Percentiles rank a stretch among this genome's conserved stretches.
These are phyloP conservation scores for Metarhizium album DNA, from an alignment of 2,329 filamentous ascomycete genomes.

Conservation along the genomic window DNA sequence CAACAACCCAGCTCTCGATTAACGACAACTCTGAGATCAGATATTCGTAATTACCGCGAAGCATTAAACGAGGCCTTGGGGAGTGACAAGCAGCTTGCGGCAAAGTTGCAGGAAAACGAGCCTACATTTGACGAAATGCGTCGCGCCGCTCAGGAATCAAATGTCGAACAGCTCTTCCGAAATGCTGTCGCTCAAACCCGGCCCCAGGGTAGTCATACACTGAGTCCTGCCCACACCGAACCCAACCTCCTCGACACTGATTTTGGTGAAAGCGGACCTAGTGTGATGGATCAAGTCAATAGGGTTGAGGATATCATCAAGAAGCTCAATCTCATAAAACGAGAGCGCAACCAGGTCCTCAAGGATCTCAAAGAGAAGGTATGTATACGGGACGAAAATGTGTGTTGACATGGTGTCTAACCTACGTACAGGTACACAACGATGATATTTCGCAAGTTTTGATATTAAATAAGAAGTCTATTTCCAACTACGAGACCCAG, in stretches of 20 bases:
- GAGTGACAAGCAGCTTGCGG: conserved; percentile 75
- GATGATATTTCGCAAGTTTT: conserved; percentile 97
- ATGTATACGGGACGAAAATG: conserved; percentile 15
- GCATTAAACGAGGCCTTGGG: conserved; percentile 81
- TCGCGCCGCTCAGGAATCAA: conserved; percentile 72
- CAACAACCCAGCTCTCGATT: conserved; percentile 89
- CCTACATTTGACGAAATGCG: conserved; percentile 93
- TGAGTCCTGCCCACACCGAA: conserved; percentile 52
- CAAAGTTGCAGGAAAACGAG: conserved; percentile 78
- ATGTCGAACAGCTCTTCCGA: conserved; percentile 83
- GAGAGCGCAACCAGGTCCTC: conserved; percentile 80
- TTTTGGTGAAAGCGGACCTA: conserved; percentile 69
- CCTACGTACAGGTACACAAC: conserved; percentile 61
- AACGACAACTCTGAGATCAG: conserved; percentile 75
- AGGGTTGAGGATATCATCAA: conserved; percentile 83
- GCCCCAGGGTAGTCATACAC: conserved; percentile 48
- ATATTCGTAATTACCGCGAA: conserved; percentile 78
- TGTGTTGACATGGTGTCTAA: neutral
- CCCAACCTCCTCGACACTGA: conserved; percentile 84
- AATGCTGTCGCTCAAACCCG: conserved; percentile 72
- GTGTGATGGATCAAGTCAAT: conserved; percentile 79
- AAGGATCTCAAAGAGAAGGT: conserved; percentile 98
- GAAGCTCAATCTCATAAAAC: conserved; percentile 84
- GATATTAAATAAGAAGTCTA: conserved; percentile 95
- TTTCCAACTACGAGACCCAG: conserved; percentile 82